Evolutionary conservation across 805 yeast genomes (phyloP).

Genomic region (Starmerella apicola): DNA sequence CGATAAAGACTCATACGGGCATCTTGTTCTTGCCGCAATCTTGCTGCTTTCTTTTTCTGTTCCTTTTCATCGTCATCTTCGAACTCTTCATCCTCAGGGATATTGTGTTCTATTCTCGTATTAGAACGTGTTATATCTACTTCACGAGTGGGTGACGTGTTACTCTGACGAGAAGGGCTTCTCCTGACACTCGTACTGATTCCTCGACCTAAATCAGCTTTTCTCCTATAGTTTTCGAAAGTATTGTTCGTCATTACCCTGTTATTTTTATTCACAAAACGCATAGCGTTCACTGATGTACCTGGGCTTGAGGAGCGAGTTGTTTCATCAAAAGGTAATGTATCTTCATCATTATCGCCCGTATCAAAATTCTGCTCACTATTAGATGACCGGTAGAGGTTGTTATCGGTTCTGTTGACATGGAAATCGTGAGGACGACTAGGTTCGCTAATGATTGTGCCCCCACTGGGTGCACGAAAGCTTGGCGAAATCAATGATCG

Average conservation of each 20-base stretch:
- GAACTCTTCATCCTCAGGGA: conserved; percentile 21
- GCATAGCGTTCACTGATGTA: too few relatives aligned
- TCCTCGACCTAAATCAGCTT: conserved; percentile 15
- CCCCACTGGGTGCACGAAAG: not conserved
- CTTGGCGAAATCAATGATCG: conserved; percentile 2
- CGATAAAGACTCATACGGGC: conserved; percentile 32
- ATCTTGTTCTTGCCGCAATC: conserved; percentile 28
- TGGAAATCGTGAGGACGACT: too few relatives aligned
- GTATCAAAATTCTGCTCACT: too few relatives aligned
- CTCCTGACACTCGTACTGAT: conserved; percentile 4
- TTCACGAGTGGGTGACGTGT: too few relatives aligned
- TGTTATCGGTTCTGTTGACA: too few relatives aligned
- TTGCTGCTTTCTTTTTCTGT: conserved; percentile 15
- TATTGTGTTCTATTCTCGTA: too few relatives aligned
- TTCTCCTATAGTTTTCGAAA: conserved; percentile 22
- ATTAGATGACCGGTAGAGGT: too few relatives aligned
- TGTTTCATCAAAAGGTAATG: conserved; percentile 22
- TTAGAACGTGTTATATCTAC: too few relatives aligned
- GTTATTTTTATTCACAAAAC: too few relatives aligned
- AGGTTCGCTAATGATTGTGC: not conserved
- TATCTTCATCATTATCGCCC: conserved; percentile 19
- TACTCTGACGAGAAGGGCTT: not conserved
- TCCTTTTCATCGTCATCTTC: conserved; percentile 30
- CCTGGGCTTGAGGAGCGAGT: too few relatives aligned
- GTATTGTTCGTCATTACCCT: conserved; percentile 21